phyloP scores from a whole-genome alignment of 2,329 filamentous ascomycete species.

The Fusarium heterosporum region DNA sequence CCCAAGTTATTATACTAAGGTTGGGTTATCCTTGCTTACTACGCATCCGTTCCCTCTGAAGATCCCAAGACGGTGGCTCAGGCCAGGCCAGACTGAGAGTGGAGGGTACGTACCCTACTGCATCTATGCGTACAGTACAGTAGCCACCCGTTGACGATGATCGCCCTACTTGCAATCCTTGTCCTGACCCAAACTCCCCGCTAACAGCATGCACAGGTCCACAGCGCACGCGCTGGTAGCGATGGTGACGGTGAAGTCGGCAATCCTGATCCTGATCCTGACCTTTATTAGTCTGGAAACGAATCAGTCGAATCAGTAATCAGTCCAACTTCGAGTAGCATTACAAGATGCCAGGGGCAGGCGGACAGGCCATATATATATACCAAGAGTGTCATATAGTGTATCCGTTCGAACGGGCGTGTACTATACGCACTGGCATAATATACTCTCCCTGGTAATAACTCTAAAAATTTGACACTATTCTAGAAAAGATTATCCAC shows the following conservation, averaged over 20 bases:
- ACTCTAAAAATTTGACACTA: neutral
- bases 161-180: slow-evolving; percentile 44
- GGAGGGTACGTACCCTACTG: neutral
- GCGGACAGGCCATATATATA: neutral
- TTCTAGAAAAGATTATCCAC: neutral
- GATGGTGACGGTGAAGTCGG: slow-evolving; percentile 43
- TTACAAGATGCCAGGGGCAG: neutral
- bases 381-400: neutral
- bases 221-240: slow-evolving; percentile 35
- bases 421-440: neutral
- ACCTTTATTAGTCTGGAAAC: slow-evolving; percentile 2
- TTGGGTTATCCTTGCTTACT: slow-evolving; percentile 23
- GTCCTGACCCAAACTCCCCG: slow-evolving; percentile 28
- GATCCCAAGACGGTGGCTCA: slow-evolving; percentile 46
- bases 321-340: slow-evolving; percentile 2
- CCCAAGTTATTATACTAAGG: neutral
- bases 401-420: neutral
- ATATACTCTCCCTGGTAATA: neutral
- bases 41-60: slow-evolving; percentile 15
- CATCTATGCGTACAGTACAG: neutral
- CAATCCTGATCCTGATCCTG: slow-evolving; percentile 30
- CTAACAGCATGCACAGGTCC: slow-evolving; percentile 26
- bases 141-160: slow-evolving; percentile 49
- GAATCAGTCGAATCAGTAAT: slow-evolving; percentile 15
- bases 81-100: slow-evolving; percentile 7